Evolutionary conservation across 495 filamentous ascomycete genomes (phyloP).

Genomic region (Mycothermus thermophilus): DNA sequence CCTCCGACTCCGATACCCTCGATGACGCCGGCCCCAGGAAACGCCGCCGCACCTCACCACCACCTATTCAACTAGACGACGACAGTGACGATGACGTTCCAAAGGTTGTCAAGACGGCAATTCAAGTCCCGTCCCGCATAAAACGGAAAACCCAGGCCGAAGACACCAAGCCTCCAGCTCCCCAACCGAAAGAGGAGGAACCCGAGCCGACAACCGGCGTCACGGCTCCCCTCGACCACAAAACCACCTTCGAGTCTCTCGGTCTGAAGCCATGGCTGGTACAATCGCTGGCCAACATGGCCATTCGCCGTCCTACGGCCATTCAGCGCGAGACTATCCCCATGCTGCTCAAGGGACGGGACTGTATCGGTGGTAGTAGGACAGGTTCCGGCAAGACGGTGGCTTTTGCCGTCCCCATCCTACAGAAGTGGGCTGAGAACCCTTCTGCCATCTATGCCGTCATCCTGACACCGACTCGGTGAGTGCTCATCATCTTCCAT

Average conservation of each 20-base stretch:
- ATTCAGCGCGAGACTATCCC: slow-evolving; percentile 91
- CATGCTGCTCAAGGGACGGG: slow-evolving; percentile 72
- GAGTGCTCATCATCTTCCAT: slow-evolving; percentile 4
- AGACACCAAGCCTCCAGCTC: not conserved
- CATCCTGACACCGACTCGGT: slow-evolving; percentile 80
- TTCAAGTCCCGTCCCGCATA: slow-evolving; percentile 37
- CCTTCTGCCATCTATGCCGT: slow-evolving; percentile 82
- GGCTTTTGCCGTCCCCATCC: slow-evolving; percentile 83
- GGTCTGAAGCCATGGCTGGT: slow-evolving; percentile 78
- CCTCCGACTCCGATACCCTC: slow-evolving; percentile 27
- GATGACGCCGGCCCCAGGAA: slow-evolving; percentile 35
- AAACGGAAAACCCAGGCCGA: slow-evolving; percentile 18
- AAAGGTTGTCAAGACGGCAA: slow-evolving; percentile 14
- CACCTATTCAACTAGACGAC: slow-evolving; percentile 1
- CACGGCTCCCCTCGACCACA: slow-evolving; percentile 30
- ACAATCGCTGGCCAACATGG: slow-evolving; percentile 71
- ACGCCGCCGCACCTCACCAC: slow-evolving; percentile 29
- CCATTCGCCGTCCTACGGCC: slow-evolving; percentile 74
- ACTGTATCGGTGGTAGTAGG: slow-evolving; percentile 86
- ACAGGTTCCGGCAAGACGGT: slow-evolving; percentile 99
- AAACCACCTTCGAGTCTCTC: slow-evolving; percentile 59
- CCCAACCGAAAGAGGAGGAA: not conserved
- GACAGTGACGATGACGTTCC: slow-evolving; percentile 6
- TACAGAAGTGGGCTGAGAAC: slow-evolving; percentile 88
- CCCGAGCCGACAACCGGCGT: slow-evolving; percentile 10